Conservation (phyloP, 2,329 filamentous ascomycete species). For the Trichoderma sp. region DNA sequence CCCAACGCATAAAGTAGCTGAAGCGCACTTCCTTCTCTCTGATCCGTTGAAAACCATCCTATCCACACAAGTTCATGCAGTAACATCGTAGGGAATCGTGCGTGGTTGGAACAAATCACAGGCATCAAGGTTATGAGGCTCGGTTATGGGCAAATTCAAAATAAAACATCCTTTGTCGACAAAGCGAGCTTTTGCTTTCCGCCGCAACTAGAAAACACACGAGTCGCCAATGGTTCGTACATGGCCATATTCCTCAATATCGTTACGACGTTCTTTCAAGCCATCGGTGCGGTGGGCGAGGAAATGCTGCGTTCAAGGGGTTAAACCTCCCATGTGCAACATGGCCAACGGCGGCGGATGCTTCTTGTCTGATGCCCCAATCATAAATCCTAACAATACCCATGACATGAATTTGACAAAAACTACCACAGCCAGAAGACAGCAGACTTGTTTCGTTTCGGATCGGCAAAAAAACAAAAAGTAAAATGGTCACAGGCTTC, state of each 20-base stretch:
- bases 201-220: background rate
- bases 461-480: background rate
- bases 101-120: background rate
- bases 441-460: background rate
- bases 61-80: background rate
- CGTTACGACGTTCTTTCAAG: background rate
- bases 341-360: background rate
- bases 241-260: background rate
- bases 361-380: background rate
- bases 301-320: background rate
- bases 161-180: background rate
- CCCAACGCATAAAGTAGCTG: background rate
- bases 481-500: slow-evolving; percentile 36
- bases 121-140: background rate
- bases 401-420: background rate
- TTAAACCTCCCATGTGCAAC: background rate
- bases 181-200: background rate
- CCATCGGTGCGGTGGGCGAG: background rate
- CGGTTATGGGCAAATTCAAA: background rate
- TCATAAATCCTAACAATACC: background rate
- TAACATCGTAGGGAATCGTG: background rate
- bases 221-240: background rate
- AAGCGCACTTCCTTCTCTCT: background rate
- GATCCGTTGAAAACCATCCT: background rate
- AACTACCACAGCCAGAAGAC: background rate